Base-by-base conservation (phyloP, 345 rosid species). In the Citrus maxima region DNA sequence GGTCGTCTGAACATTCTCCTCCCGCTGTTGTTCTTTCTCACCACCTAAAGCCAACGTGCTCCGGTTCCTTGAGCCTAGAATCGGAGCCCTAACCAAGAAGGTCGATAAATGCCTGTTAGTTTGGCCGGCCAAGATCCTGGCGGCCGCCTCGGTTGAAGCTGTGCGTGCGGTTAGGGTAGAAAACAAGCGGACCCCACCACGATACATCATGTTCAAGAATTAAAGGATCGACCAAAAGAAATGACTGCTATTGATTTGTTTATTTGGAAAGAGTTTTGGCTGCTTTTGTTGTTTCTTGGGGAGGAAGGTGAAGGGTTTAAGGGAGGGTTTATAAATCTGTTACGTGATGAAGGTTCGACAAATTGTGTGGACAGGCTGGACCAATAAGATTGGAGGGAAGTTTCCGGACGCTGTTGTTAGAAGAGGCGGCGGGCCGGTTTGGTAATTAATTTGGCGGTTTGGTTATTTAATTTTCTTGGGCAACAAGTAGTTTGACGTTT, bases 11-110 rank as follows among this genome's bases (percentile, higher is more conserved):
- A 7, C 61, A 37, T 55, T 14, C 66, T 69, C 40, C 40, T 79
- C 70, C 55, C 73, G 78, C 73, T 37, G 32, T 58, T 69, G 55
- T 19, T 80, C 56, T 56, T 82, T 32, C 56, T 78, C 66, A 10
- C 56, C 79, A 10, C 70, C 79, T 21, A 82, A 69, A 7, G 84
- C 76, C 73, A 80, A 16, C 3, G 84, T 86, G 67, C 84, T 34
- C 30, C 34, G 28, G 25, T 67, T 35, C 42, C 86, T 56, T 5
- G 40, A 21, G 14, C 82, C 82, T 6, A 73, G 16, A 16, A 75
- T 27, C 54, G 83, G 83, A 56, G 69, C 80, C 79, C 85, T 32
- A 8, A 67, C 72, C 84, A 77, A 37, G 38, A 58, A 38, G 30
- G 34, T 49, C 42, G 70, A 14, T 7, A 21, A 22, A 16, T 34